Evolutionary conservation across 2,329 filamentous ascomycete species (phyloP).

Genomic region (Fusarium xyrophilum): DNA sequence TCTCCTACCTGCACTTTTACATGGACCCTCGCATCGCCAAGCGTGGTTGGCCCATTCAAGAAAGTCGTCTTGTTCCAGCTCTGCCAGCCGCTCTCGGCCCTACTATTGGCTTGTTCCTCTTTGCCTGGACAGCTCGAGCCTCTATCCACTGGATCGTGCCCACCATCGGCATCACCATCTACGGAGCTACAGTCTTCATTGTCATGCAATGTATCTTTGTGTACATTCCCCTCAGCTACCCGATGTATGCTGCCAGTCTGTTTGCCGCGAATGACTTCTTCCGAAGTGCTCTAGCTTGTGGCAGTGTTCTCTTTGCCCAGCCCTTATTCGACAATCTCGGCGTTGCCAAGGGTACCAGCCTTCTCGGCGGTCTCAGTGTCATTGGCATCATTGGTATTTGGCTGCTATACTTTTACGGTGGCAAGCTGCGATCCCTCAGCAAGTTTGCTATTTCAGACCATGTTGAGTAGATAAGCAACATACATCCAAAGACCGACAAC

Average conservation of each 20-base stretch:
- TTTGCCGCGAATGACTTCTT: conserved; percentile 69
- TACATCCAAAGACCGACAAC: not conserved
- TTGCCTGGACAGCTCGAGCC: conserved; percentile 62
- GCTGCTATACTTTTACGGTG: conserved; percentile 64
- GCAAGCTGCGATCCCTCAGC: conserved; percentile 60
- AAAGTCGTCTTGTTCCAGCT: conserved; percentile 63
- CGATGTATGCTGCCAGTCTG: conserved; percentile 63
- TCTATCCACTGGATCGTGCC: conserved; percentile 62
- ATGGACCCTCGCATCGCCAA: conserved; percentile 58
- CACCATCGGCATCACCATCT: conserved; percentile 64
- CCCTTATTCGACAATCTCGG: conserved; percentile 67
- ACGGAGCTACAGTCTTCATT: conserved; percentile 59
- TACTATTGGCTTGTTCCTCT: conserved; percentile 66
- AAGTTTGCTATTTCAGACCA: conserved; percentile 58
- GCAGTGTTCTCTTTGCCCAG: conserved; percentile 64
- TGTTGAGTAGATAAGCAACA: conserved; percentile 14
- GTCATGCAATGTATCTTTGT: conserved; percentile 67
- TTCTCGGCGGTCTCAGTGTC: conserved; percentile 63
- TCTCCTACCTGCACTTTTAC: conserved; percentile 59
- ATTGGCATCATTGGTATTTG: conserved; percentile 66
- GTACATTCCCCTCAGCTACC: conserved; percentile 64
- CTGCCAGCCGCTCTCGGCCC: conserved; percentile 60
- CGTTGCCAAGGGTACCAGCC: conserved; percentile 61
- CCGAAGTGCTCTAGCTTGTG: conserved; percentile 64
- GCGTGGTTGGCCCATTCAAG: conserved; percentile 59